Percentiles rank a stretch among this genome's conserved stretches.
phyloP scores from a whole-genome alignment of 495 filamentous ascomycete genomes.

The Lichina pygmaea region DNA sequence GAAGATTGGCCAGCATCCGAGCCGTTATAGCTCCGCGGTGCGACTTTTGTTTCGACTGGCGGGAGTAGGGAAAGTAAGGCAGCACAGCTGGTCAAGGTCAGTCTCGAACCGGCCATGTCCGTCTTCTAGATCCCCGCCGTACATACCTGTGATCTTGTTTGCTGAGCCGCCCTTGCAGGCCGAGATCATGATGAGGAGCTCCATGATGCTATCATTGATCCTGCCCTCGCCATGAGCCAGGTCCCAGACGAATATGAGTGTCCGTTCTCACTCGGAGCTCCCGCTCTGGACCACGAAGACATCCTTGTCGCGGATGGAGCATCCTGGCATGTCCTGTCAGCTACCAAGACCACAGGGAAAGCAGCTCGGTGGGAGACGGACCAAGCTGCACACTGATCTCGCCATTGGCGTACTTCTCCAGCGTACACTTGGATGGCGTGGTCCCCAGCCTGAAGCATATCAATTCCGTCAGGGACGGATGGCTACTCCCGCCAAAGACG shows the following conservation, averaged over 20 bases:
- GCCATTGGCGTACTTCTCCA: constrained; percentile 61
- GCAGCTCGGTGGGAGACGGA: constrained; percentile 4
- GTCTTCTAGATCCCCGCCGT: background rate
- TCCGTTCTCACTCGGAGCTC: constrained; percentile 32
- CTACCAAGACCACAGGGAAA: background rate
- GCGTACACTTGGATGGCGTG: constrained; percentile 30
- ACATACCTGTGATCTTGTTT: constrained; percentile 84
- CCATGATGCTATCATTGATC: constrained; percentile 97
- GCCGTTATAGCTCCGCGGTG: constrained; percentile 92
- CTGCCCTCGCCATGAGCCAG: constrained; percentile 4
- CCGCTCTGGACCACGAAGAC: constrained; percentile 97
- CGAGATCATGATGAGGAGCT: constrained; percentile 94
- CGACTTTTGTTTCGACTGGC: constrained; percentile 97
- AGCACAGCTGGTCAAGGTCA: constrained; percentile 46
- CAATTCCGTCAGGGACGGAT: constrained; percentile 37
- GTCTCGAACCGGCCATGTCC: background rate
- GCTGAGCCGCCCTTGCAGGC: constrained; percentile 95
- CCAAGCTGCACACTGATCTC: constrained; percentile 89
- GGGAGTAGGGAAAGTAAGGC: constrained; percentile 96
- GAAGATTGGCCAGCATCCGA: constrained; percentile 84
- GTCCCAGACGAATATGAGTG: too few relatives aligned
- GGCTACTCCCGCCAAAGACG: constrained; percentile 46
- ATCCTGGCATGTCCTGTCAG: constrained; percentile 12
- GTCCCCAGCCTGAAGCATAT: constrained; percentile 50
- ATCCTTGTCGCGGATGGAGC: constrained; percentile 89